These are phyloP conservation scores for Tolypocladium ophioglossoides DNA, from an alignment of 2,329 filamentous ascomycete species.

Conservation along the genomic window DNA sequence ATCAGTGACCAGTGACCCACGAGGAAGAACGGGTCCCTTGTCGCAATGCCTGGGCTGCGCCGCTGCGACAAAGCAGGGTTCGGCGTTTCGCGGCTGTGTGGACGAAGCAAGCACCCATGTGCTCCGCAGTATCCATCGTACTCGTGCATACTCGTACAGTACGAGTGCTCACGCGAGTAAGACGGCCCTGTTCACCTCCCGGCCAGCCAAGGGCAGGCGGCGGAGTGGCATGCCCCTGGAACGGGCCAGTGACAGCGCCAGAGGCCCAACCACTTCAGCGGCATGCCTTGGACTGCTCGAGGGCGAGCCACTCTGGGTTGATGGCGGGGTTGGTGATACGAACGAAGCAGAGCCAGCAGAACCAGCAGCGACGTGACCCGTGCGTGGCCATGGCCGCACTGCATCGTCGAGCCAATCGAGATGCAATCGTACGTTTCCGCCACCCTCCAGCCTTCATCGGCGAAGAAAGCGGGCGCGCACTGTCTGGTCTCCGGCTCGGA, in stretches of 20 bases:
- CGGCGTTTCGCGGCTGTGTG: background rate
- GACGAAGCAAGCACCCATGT: background rate
- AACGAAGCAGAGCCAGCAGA: background rate
- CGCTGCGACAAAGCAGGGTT: background rate
- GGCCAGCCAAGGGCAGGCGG: no score
- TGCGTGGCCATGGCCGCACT: background rate
- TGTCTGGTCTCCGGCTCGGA: background rate
- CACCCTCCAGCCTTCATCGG: background rate
- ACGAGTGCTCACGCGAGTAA: no score
- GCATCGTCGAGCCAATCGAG: background rate
- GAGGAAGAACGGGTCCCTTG: background rate
- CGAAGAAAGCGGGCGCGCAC: background rate
- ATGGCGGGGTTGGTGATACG: background rate
- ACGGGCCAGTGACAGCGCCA: background rate
- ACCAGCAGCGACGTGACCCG: background rate
- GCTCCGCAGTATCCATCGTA: no score
- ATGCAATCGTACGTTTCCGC: background rate
- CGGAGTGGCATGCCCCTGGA: background rate
- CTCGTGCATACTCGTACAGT: no score
- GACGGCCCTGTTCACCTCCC: background rate
- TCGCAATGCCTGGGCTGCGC: background rate
- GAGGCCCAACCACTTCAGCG: background rate
- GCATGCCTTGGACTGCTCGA: background rate
- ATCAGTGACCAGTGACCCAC: no score
- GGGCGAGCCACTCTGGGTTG: background rate